Evolutionary conservation across 805 yeast species (phyloP).

Genomic region (Wickerhamiella australiensis): DNA sequence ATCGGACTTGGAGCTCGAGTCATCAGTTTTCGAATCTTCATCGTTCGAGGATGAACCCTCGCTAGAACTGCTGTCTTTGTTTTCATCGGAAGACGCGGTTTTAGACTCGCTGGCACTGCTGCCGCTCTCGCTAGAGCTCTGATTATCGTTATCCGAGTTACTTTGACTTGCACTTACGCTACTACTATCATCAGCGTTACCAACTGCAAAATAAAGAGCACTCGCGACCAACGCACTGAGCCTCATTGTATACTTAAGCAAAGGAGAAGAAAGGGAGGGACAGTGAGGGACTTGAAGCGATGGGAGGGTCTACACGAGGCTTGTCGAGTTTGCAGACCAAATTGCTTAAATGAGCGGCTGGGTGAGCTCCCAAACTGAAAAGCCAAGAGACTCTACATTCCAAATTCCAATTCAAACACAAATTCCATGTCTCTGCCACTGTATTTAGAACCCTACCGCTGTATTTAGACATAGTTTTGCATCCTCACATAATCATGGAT

Average conservation of each 20-base stretch:
- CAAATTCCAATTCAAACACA: too few species aligned
- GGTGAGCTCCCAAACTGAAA: background rate
- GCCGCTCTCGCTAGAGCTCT: background rate
- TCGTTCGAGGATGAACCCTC: too few species aligned
- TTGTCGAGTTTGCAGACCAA: too few species aligned
- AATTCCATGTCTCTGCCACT: too few species aligned
- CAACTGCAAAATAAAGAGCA: background rate
- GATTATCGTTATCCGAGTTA: background rate
- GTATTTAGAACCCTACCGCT: background rate
- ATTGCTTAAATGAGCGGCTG: too few species aligned
- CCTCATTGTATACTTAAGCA: background rate
- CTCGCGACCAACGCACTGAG: background rate
- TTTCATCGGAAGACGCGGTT: background rate
- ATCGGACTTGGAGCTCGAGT: slow-evolving; percentile 1
- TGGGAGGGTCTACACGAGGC: background rate
- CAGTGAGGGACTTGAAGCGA: background rate
- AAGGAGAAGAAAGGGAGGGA: too few species aligned
- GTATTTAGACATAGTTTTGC: background rate
- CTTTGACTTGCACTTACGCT: background rate
- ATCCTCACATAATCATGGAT: slow-evolving; percentile 9
- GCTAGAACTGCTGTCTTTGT: background rate
- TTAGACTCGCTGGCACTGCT: background rate
- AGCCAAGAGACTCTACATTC: too few species aligned
- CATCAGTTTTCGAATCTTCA: background rate
- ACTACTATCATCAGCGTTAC: background rate